A percentile compares a stretch with the other conserved stretches of the same genome.
Evolutionary conservation across 2,329 filamentous ascomycete species (phyloP).

Genomic region (Cercospora sp.): DNA sequence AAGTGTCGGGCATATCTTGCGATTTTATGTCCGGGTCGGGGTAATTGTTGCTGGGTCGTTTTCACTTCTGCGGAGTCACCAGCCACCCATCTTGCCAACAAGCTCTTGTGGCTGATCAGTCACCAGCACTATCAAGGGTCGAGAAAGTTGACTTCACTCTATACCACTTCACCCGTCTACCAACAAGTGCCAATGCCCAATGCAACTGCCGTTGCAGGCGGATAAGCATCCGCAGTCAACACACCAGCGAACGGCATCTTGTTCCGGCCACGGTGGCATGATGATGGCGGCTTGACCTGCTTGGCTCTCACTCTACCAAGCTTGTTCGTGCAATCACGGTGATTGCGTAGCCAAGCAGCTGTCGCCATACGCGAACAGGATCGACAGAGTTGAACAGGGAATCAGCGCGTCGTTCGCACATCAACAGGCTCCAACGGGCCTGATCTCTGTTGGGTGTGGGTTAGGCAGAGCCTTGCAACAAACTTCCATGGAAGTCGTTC

Average conservation of each 20-base stretch:
- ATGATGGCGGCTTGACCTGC: neutral
- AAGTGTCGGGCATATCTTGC: neutral
- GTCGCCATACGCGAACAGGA: neutral
- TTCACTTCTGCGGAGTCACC: neutral
- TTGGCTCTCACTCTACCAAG: neutral
- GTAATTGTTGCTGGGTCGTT: neutral
- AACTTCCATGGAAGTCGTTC: neutral
- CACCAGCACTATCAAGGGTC: neutral
- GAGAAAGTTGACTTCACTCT: neutral
- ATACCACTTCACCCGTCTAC: neutral
- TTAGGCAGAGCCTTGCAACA: neutral
- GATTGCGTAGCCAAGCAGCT: neutral
- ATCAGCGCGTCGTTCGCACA: neutral
- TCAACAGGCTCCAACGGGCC: neutral
- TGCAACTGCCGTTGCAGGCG: neutral
- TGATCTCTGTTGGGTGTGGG: neutral
- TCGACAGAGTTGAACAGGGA: slow-evolving; percentile 6
- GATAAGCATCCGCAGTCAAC: neutral
- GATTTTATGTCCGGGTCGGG: neutral
- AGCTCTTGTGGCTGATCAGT: neutral
- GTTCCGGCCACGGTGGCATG: neutral
- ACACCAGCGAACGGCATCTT: neutral
- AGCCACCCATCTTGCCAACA: neutral
- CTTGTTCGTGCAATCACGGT: neutral
- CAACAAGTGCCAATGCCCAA: neutral